Evolutionary conservation across 768 basidiomycete genomes (phyloP).

Genomic region (Boletus sp.): DNA sequence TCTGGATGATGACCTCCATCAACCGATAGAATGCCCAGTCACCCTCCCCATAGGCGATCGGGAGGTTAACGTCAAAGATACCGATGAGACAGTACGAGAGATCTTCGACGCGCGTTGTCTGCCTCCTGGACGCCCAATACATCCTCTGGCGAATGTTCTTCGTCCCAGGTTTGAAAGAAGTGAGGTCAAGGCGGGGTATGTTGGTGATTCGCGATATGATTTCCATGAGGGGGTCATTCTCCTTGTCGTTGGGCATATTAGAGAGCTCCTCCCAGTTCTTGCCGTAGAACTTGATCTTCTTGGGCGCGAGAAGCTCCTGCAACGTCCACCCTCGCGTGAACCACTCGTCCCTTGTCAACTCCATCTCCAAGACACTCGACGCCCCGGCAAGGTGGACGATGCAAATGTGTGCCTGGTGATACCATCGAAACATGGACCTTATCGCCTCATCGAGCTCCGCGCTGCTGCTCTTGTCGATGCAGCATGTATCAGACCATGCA

Average conservation of each 20-base stretch:
- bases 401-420: constrained; percentile 10
- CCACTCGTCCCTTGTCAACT: constrained; percentile 7
- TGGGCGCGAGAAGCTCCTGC: constrained; percentile 13
- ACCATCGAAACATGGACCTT: constrained; percentile 20
- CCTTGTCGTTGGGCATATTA: constrained; percentile 5
- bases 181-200: constrained; percentile 8
- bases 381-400: constrained; percentile 13
- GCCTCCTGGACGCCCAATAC: constrained; percentile 24
- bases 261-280: constrained; percentile 8
- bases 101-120: constrained; percentile 25
- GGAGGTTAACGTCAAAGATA: constrained; percentile 21
- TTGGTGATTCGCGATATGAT: constrained; percentile 5
- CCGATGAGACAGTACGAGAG: constrained; percentile 25
- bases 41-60: constrained; percentile 16
- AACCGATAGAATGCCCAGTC: constrained; percentile 25
- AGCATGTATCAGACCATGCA: constrained; percentile 17
- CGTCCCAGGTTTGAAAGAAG: constrained; percentile 9
- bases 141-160: constrained; percentile 13
- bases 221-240: neutral
- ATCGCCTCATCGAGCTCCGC: constrained; percentile 17
- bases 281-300: constrained; percentile 10
- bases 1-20: constrained; percentile 22
- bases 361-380: neutral
- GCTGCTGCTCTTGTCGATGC: constrained; percentile 15
- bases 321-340: constrained; percentile 15